These are phyloP conservation scores for Teratosphaeria viscida DNA, from an alignment of 2,329 filamentous ascomycete species.

Conservation along the genomic window DNA sequence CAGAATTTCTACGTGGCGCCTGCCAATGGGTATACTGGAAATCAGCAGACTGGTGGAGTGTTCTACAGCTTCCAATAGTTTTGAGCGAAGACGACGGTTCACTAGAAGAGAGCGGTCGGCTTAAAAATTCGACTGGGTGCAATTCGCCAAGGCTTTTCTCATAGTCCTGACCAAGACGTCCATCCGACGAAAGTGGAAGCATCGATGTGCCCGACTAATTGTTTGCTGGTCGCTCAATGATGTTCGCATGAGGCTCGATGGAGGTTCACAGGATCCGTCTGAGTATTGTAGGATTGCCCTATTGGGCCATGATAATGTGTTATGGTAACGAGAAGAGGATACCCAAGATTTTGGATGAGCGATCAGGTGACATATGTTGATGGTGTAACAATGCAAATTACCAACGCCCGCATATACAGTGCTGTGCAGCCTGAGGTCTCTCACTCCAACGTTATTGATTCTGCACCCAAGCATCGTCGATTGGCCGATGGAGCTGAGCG, in stretches of 20 bases:
- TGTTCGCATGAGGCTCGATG: neutral
- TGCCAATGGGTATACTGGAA: neutral
- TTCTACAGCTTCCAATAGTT: constrained; percentile 3
- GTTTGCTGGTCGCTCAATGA: neutral
- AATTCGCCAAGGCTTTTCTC: too few species aligned
- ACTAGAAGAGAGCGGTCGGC: neutral
- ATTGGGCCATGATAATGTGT: neutral
- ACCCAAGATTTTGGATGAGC: neutral
- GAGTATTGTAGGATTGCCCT: neutral
- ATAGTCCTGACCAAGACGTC: neutral
- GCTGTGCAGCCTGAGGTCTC: too few species aligned
- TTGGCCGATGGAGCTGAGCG: neutral
- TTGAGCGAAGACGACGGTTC: neutral
- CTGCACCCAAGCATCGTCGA: neutral
- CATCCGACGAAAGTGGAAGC: neutral
- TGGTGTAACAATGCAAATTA: neutral
- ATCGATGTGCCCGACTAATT: neutral
- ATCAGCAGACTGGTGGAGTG: neutral
- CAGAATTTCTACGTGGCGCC: constrained; percentile 71
- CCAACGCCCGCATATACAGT: too few species aligned
- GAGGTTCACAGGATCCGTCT: neutral
- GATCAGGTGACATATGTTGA: neutral
- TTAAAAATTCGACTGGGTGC: neutral
- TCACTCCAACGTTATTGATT: too few species aligned
- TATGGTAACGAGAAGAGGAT: neutral